Percentiles rank a stretch among this genome's conserved stretches.
Evolutionary conservation across 164 flowering plant species (phyloP).

Genomic region (Aristolochia californica): DNA sequence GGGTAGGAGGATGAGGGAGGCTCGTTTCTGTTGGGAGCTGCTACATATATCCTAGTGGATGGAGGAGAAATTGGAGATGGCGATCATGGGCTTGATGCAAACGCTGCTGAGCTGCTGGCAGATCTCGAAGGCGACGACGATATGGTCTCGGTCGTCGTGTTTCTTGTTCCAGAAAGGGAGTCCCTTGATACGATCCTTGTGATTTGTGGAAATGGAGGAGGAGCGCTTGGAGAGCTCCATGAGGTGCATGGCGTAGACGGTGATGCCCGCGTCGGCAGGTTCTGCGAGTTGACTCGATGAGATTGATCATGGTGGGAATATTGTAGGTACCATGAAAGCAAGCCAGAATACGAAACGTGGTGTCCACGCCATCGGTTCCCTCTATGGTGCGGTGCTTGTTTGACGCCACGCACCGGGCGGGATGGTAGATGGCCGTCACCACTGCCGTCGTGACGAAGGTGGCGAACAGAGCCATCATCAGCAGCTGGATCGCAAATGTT

Average conservation of each 20-base stretch:
- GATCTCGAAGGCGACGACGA: constrained; percentile 41
- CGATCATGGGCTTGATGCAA: constrained; percentile 44
- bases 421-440: constrained; percentile 30
- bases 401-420: constrained; percentile 18
- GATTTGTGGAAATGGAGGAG: constrained; percentile 42
- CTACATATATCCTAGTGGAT: constrained; percentile 44
- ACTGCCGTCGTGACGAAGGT: constrained; percentile 53
- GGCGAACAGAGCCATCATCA: constrained; percentile 51
- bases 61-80: constrained; percentile 29
- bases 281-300: constrained; percentile 41
- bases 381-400: constrained; percentile 35
- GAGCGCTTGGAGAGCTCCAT: constrained; percentile 52
- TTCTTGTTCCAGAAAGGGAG: constrained; percentile 49
- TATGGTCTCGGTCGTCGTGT: constrained; percentile 12
- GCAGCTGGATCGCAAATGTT: constrained; percentile 36
- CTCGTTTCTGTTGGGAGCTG: constrained; percentile 32
- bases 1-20: constrained; percentile 35
- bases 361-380: constrained; percentile 13
- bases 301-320: constrained; percentile 39
- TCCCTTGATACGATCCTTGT: constrained; percentile 38
- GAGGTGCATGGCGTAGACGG: constrained; percentile 45
- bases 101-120: constrained; percentile 32
- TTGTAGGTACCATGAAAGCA: constrained; percentile 35
- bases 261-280: constrained; percentile 18
- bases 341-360: constrained; percentile 30